A percentile compares a stretch with the other conserved stretches of the same genome.
Conservation (phyloP, 108 stramenopile genomes). For the Skeletonema menzelii region DNA sequence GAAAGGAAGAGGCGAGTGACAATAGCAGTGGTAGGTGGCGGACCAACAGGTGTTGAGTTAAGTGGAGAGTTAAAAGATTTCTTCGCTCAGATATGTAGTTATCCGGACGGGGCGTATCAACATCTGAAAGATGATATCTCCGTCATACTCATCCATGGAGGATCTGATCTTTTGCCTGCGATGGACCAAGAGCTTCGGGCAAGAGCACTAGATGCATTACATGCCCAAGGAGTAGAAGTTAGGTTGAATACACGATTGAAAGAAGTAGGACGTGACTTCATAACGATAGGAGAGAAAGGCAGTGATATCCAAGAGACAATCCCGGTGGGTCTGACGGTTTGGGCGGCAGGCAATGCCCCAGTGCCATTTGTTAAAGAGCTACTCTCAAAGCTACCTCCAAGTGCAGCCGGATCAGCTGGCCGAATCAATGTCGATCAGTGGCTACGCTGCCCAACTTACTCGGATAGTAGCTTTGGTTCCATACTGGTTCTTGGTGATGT, state of each 20-base stretch:
- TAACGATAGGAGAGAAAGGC: conserved; percentile 2
- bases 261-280: conserved; percentile 10
- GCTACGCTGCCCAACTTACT: conserved; percentile 19
- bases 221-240: conserved; percentile 14
- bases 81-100: conserved; percentile 6
- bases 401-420: conserved; percentile 7
- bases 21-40: conserved; percentile 51
- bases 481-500: conserved; percentile 25
- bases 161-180: conserved; percentile 15
- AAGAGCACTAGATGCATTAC: conserved; percentile 2
- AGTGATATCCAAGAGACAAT: neutral
- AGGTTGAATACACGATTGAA: conserved; percentile 7
- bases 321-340: conserved; percentile 9
- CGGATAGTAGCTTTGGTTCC: neutral
- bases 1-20: conserved; percentile 35
- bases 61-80: conserved; percentile 28
- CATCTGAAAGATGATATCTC: conserved; percentile 9
- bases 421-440: conserved; percentile 25
- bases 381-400: neutral
- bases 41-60: conserved; percentile 50
- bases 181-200: conserved; percentile 17
- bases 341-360: conserved; percentile 27
- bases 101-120: conserved; percentile 13
- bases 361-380: conserved; percentile 21
- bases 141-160: conserved; percentile 14